Conservation (phyloP, 2,329 filamentous ascomycete species). For the Fusarium napiforme region DNA sequence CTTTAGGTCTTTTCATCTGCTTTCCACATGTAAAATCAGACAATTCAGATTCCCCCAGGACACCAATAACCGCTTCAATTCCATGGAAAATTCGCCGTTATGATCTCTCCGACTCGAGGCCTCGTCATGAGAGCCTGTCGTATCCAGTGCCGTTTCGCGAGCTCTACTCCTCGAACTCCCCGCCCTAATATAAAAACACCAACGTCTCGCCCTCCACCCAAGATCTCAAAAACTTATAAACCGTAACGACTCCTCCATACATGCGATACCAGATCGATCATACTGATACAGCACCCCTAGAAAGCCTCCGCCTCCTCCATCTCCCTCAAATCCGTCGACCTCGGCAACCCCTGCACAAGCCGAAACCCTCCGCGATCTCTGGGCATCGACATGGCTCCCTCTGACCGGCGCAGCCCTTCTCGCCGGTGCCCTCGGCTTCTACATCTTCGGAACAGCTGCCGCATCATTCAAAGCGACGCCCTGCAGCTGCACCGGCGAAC, state of each 20-base stretch:
- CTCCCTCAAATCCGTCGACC: conserved; percentile 6
- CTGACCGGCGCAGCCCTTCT: conserved; percentile 59
- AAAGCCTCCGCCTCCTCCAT: conserved; percentile 16
- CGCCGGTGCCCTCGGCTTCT: conserved; percentile 60
- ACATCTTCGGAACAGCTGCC: conserved; percentile 55
- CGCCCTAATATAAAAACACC: conserved; percentile 35
- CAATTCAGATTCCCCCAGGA: neutral
- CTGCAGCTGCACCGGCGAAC: conserved; percentile 45
- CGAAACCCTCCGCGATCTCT: conserved; percentile 51
- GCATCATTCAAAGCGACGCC: conserved; percentile 48
- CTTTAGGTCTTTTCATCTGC: conserved; percentile 14
- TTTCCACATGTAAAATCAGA: conserved; percentile 24
- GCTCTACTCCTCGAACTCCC: conserved; percentile 42
- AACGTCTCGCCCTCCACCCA: conserved; percentile 36
- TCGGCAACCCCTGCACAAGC: conserved; percentile 36
- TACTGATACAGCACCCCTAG: conserved; percentile 26
- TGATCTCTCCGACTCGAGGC: conserved; percentile 48
- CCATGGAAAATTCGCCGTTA: conserved; percentile 38
- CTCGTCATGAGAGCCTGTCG: conserved; percentile 27
- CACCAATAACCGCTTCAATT: neutral
- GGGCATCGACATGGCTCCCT: conserved; percentile 55
- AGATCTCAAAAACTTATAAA: conserved; percentile 45
- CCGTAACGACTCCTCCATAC: conserved; percentile 41
- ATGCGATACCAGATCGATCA: neutral
- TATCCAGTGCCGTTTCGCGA: conserved; percentile 46